phyloP scores from a whole-genome alignment of 75 land plant species.

The Azolla pinnata region DNA sequence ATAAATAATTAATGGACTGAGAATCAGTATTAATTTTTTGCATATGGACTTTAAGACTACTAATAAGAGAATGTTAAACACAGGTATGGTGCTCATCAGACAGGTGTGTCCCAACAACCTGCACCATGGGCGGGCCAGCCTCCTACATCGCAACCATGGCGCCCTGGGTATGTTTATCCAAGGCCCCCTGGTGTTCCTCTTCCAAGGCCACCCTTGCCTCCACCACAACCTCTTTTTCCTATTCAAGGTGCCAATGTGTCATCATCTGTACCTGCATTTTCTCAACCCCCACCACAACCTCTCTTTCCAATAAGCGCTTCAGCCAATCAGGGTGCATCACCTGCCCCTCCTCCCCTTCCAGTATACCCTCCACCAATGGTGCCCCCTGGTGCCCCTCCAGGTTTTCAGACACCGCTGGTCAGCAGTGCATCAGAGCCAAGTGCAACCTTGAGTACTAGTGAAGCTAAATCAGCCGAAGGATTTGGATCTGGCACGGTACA shows the following conservation, averaged over 20 bases:
- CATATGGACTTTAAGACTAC: no score
- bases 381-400: constrained; percentile 23
- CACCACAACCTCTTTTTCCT: constrained; percentile 70
- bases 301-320: constrained; percentile 43
- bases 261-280: constrained; percentile 16
- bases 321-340: constrained; percentile 13
- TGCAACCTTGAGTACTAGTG: no score
- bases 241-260: constrained; percentile 45
- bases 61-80: no score
- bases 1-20: no score
- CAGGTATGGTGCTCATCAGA: constrained; percentile 39
- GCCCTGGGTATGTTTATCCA: constrained; percentile 29
- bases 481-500: no score
- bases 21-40: no score
- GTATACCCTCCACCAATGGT: constrained; percentile 10
- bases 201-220: constrained; percentile 23
- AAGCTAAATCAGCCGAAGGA: no score
- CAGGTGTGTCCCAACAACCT: constrained; percentile 30
- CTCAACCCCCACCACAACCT: constrained; percentile 42
- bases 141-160: constrained; percentile 62
- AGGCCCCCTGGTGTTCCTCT: constrained; percentile 21
- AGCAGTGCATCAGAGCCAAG: no score
- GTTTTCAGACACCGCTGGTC: constrained; percentile 17
- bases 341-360: constrained; percentile 21
- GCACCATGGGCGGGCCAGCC: constrained; percentile 60